Base-by-base conservation (phyloP, 495 filamentous ascomycete genomes). In the Bryoglossum gracile region DNA sequence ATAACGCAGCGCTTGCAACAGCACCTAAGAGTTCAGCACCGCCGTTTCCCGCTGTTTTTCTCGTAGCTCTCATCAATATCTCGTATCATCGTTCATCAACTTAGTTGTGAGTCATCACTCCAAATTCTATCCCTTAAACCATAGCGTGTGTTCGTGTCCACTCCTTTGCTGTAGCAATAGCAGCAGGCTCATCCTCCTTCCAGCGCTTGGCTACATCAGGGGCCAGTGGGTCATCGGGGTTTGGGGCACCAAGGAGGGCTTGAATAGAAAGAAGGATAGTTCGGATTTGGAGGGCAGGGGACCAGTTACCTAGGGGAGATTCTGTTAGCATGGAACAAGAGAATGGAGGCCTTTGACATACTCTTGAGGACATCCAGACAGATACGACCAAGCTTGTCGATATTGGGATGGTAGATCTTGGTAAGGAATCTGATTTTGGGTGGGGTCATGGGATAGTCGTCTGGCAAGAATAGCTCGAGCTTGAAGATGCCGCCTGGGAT, bases 401-500 rank as follows among this genome's bases (percentile, higher is more conserved):
- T 96, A 65, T 99, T 99, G 25, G 92, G 92, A 62, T 99, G 92
- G 65, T 95, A 99, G 65, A 99, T 99, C 68, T 95, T 95, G 55
- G 92, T 99, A 16, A 99, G 69, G 68, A 99, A 99, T 32, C 92
- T 85, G 55, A 99, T 95, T 72, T 96, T 95, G 10, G 92, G 92
- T 22, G 92, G 92, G 26, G 88, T 94, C 92, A 99, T 99, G 8
- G 92, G 92, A 62, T 99, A 99, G 68, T 99, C 92, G 60, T 99
- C 92, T 26, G 92, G 94, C n/a, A 99, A 75, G 69, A 99, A 99
- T 6, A 99, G 78, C 68, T 99, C 92, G 48, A 96, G 87, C 63
- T 90, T 89, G 75, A 99, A 99, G 56, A 95, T 79, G 41, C 92
- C 92, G 57, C 87, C 92, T 94, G 55, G 37, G 40, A 36, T 5